Evolutionary conservation across 805 yeast genomes (phyloP).

Genomic region (Kodamaea neixiangensis): DNA sequence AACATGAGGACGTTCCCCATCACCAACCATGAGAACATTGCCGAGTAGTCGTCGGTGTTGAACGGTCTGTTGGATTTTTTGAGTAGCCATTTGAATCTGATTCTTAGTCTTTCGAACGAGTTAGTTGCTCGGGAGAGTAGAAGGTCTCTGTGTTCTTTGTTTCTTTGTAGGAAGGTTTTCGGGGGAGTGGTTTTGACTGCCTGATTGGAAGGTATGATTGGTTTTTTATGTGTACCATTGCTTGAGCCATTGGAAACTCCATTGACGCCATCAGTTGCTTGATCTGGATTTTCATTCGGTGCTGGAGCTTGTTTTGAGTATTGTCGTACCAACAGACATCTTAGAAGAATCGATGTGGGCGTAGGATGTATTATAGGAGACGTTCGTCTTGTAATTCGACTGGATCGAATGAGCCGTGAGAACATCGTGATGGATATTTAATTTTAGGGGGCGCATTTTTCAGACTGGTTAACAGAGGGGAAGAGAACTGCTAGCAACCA

Average conservation of each 20-base stretch:
- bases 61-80: slow-evolving; percentile 79
- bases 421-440: background rate
- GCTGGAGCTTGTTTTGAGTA: background rate
- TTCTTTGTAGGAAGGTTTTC: slow-evolving; percentile 12
- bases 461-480: background rate
- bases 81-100: slow-evolving; percentile 67
- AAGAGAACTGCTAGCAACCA: background rate
- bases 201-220: background rate
- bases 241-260: too few species aligned
- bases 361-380: background rate
- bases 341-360: background rate
- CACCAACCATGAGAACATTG: slow-evolving; percentile 88
- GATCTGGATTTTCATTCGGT: background rate
- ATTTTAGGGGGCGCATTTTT: background rate
- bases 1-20: slow-evolving; percentile 83
- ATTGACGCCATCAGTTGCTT: background rate
- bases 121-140: slow-evolving; percentile 31
- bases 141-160: slow-evolving; percentile 22
- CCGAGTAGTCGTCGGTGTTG: slow-evolving; percentile 89
- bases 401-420: background rate
- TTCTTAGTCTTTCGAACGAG: slow-evolving; percentile 28
- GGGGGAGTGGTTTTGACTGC: background rate
- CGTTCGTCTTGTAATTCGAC: background rate
- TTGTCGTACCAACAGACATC: background rate
- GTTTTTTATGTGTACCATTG: background rate